These are phyloP conservation scores for Colletotrichum sp. DNA, from an alignment of 2,329 filamentous ascomycete genomes.

Conservation along the genomic window DNA sequence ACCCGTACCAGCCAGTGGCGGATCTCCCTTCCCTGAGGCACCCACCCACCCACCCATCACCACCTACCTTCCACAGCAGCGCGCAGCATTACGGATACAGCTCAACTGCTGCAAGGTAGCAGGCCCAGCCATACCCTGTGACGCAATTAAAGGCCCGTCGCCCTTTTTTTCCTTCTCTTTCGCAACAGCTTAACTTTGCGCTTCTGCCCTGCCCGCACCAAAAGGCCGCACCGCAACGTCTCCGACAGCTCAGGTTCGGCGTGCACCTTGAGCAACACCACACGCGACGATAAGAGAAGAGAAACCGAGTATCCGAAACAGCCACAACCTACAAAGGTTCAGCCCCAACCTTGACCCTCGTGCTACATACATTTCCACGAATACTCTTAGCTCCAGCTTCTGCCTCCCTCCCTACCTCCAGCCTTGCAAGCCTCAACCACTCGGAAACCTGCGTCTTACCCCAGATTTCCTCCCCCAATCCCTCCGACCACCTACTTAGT, in stretches of 20 bases:
- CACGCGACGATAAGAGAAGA: neutral
- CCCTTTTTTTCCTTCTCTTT: neutral
- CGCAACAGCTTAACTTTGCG: neutral
- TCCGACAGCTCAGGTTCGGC: neutral
- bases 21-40: neutral
- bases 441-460: neutral
- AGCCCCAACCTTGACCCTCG: neutral
- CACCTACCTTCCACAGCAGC: neutral
- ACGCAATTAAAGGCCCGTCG: constrained; percentile 19
- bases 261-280: neutral
- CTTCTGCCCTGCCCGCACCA: neutral
- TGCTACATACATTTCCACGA: neutral
- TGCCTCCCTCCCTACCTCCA: neutral
- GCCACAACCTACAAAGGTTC: neutral
- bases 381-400: neutral
- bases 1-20: too few species aligned
- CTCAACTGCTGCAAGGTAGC: neutral
- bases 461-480: neutral
- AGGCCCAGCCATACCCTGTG: constrained; percentile 3
- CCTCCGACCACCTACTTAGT: neutral
- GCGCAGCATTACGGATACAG: neutral
- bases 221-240: neutral
- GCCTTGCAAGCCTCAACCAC: neutral
- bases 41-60: neutral
- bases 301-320: neutral